Evolutionary conservation across 1,139 yeast species (phyloP), one percentile per base, ranked within the genome.

Genomic region (Suhomyces panamericanus): DNA sequence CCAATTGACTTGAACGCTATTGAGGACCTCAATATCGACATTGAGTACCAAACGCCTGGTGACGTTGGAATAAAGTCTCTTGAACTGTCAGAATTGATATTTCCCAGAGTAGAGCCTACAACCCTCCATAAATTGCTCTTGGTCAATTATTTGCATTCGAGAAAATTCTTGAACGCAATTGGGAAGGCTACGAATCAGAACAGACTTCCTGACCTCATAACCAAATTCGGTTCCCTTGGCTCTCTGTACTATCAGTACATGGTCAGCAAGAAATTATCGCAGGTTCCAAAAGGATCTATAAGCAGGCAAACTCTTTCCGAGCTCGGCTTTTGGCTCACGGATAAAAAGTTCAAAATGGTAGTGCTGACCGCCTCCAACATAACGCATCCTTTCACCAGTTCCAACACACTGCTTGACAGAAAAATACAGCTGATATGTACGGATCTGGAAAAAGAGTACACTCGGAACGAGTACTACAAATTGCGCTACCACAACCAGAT

Each of bases 141-240:
- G 16, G 46, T 58, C 13, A 54, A 58, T 36, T 58, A 51, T 24
- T 49, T 38, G 15, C 52, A 56, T 22, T 53, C 62, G 3, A 46
- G 61, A 36, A 41, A 49, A 5, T 53, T 52, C 17, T 46, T 58
- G 22, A 37, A 44, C 11, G 42, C 40, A 2, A 31, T 46, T 10
- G 32, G 39, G 14, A 36, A 38, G 15, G 6, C 32, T 15, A 17
- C 31, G 4, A 42, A 48, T 34, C 46, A 42, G 14, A 46, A 47
- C 36, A 32, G 40, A 4, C 28, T 49, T 16, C 55, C 57, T 3
- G 55, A 52, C 20, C 22, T 47, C 12, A 48, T 49, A 13, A 49
- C 55, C 33, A 51, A 46, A 37, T 36, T 49, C 34, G 58, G 58
- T 10, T 49, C 60, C 2, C 29, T 58, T 34, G 63, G 59, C n/a